These are phyloP conservation scores for Barbarea vulgaris DNA, from an alignment of 345 rosid genomes.

Conservation along the genomic window DNA sequence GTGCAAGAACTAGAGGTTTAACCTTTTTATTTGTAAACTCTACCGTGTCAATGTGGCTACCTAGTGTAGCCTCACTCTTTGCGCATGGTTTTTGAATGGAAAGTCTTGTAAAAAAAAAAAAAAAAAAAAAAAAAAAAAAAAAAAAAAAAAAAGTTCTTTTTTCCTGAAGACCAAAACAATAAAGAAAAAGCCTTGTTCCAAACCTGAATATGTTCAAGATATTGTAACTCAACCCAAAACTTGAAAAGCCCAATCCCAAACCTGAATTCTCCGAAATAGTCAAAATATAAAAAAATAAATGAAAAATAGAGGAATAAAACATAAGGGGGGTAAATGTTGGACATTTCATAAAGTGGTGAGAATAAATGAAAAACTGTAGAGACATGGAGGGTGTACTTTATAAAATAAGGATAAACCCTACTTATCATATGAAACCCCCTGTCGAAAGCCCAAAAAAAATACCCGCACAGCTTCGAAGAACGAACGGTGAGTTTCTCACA, in stretches of 20 bases:
- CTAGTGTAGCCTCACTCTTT: too few relatives aligned
- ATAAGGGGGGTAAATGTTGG: not conserved
- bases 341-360: not conserved
- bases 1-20: too few relatives aligned
- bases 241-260: not conserved
- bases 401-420: slow-evolving; percentile 40
- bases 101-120: too few relatives aligned
- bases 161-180: too few relatives aligned
- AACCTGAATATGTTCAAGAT: not conserved
- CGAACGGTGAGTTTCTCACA: slow-evolving; percentile 28
- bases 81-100: too few relatives aligned
- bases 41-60: too few relatives aligned
- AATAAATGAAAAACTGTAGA: not conserved
- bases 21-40: too few relatives aligned
- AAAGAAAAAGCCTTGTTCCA: not conserved
- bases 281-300: not conserved
- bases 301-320: not conserved
- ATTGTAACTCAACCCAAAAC: not conserved
- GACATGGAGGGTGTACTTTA: not conserved
- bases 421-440: slow-evolving; percentile 34
- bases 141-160: too few relatives aligned
- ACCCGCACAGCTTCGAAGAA: slow-evolving; percentile 23
- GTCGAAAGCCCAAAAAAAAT: slow-evolving; percentile 1
- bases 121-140: too few relatives aligned
- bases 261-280: not conserved